Conservation (phyloP, 1,284 basidiomycete genomes). For the Rhodotorula mucilaginosa region DNA sequence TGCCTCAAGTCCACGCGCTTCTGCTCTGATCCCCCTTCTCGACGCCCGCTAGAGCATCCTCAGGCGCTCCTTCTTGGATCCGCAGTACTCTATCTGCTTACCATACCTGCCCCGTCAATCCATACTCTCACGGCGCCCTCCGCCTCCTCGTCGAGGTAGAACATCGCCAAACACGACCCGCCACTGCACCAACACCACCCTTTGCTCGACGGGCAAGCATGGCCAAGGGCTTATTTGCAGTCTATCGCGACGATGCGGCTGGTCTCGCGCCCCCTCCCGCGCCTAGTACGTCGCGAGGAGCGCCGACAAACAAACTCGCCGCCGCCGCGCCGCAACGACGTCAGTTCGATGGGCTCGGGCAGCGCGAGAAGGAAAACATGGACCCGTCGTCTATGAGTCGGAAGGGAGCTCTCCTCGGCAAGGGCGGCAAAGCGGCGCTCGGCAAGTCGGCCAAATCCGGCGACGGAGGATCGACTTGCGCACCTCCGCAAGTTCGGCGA, state of each 20-base stretch:
- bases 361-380: conserved; percentile 32
- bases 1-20: not conserved
- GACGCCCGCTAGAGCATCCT: not conserved
- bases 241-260: conserved; percentile 20
- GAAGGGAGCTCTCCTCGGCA: not conserved
- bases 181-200: not conserved
- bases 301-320: conserved; percentile 5
- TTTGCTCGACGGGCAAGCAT: not conserved
- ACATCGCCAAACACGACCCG: conserved; percentile 1
- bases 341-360: not conserved
- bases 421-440: not conserved
- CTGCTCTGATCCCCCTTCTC: not conserved
- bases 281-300: not conserved
- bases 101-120: not conserved
- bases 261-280: not conserved
- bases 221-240: conserved; percentile 30
- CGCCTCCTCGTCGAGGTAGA: not conserved
- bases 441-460: conserved; percentile 1
- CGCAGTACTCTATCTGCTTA: not conserved
- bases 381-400: conserved; percentile 10
- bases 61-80: not conserved
- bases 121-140: not conserved
- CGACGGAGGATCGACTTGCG: not conserved
- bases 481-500: not conserved
- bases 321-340: conserved; percentile 6